Evolutionary conservation across 495 filamentous ascomycete genomes (phyloP).

Genomic region (Jackrogersella multiformis): DNA sequence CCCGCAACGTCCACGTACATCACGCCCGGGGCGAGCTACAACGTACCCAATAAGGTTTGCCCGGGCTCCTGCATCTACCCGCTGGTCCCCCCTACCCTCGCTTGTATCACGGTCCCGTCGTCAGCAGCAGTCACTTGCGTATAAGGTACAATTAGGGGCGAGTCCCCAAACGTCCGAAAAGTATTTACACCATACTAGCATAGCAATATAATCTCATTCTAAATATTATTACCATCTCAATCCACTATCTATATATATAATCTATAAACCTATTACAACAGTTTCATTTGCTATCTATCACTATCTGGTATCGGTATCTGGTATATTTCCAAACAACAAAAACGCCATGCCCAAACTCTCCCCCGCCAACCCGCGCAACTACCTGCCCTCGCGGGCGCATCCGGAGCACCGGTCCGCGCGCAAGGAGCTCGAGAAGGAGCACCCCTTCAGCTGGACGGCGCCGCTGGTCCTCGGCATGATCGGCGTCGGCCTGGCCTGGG

Average conservation of each 20-base stretch:
- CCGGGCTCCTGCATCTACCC: not conserved
- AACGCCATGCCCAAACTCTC: conserved; percentile 29
- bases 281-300: too few relatives aligned
- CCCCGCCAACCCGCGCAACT: conserved; percentile 25
- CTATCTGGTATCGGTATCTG: too few relatives aligned
- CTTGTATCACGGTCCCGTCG: conserved; percentile 6
- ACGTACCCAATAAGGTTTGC: not conserved
- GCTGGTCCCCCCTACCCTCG: not conserved
- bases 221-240: too few relatives aligned
- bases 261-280: too few relatives aligned
- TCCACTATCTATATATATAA: not conserved
- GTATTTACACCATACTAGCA: not conserved
- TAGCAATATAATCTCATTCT: not conserved
- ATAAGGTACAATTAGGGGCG: not conserved
- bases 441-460: conserved; percentile 36
- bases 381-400: conserved; percentile 45
- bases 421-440: conserved; percentile 43
- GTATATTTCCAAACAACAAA: not conserved
- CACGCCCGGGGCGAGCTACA: not conserved
- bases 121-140: not conserved
- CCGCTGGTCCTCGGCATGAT: conserved; percentile 39
- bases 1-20: conserved; percentile 17
- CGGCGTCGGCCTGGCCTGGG: conserved; percentile 41
- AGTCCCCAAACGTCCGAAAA: not conserved
- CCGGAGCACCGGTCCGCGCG: conserved; percentile 44